These are phyloP conservation scores for Scheffersomyces titani DNA, from an alignment of 1,139 yeast species.

Conservation along the genomic window DNA sequence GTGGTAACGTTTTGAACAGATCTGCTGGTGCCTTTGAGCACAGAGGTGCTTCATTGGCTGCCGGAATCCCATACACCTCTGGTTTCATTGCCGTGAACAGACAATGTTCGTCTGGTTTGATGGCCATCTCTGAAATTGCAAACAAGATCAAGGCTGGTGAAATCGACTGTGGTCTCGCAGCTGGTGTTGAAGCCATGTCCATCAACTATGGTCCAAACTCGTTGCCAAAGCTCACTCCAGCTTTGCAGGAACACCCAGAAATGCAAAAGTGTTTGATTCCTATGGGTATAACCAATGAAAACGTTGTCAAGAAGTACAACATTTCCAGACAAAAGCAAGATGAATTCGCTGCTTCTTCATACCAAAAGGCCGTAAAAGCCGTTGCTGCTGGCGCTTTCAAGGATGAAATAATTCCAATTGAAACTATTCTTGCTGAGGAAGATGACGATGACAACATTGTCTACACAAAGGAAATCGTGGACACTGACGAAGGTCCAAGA, in stretches of 20 bases:
- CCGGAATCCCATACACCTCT: slow-evolving; percentile 53
- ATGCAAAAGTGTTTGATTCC: slow-evolving; percentile 74
- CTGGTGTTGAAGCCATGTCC: slow-evolving; percentile 94
- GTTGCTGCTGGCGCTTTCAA: slow-evolving; percentile 69
- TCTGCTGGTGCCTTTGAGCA: slow-evolving; percentile 95
- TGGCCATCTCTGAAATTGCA: slow-evolving; percentile 88
- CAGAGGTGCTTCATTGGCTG: slow-evolving; percentile 67
- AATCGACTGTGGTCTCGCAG: slow-evolving; percentile 87
- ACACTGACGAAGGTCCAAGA: slow-evolving; percentile 90
- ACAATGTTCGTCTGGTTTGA: slow-evolving; percentile 92
- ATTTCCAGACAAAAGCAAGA: slow-evolving; percentile 79
- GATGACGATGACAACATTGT: slow-evolving; percentile 49
- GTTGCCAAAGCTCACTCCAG: slow-evolving; percentile 61
- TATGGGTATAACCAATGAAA: slow-evolving; percentile 91
- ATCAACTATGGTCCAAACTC: slow-evolving; percentile 77
- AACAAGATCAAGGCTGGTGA: slow-evolving; percentile 85
- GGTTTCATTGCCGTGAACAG: slow-evolving; percentile 87
- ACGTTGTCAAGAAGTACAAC: slow-evolving; percentile 62
- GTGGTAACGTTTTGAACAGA: slow-evolving; percentile 85
- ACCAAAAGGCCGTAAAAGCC: slow-evolving; percentile 78
- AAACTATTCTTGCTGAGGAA: slow-evolving; percentile 51
- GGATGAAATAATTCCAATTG: slow-evolving; percentile 84
- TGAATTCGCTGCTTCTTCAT: slow-evolving; percentile 83
- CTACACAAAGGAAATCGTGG: slow-evolving; percentile 49
- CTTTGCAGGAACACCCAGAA: slow-evolving; percentile 37